phyloP scores from a whole-genome alignment of 352 stramenopile genomes.

The Globisporangium mamillatum region DNA sequence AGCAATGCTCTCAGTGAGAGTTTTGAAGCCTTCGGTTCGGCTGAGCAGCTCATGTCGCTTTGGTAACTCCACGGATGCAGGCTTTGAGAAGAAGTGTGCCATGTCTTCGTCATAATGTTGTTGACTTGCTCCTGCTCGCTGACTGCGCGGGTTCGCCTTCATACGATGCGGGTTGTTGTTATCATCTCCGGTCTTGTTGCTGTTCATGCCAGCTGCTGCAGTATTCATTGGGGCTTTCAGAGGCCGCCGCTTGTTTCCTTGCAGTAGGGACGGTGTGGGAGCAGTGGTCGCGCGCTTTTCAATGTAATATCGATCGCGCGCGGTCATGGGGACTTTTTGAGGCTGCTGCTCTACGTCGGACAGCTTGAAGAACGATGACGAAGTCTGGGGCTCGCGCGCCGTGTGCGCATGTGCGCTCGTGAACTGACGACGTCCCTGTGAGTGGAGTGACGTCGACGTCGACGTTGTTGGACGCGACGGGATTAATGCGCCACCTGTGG shows the following conservation, averaged over 20 bases:
- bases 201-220: not conserved
- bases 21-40: constrained; percentile 47
- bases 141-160: not conserved
- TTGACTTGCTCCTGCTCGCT: not conserved
- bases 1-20: constrained; percentile 56
- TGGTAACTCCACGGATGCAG: constrained; percentile 7
- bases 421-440: constrained; percentile 11
- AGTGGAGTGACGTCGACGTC: constrained; percentile 18
- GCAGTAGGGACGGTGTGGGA: constrained; percentile 19
- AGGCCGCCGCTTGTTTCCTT: constrained; percentile 7
- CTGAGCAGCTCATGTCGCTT: constrained; percentile 45
- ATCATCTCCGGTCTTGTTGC: not conserved
- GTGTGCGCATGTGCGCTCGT: constrained; percentile 18
- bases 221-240: not conserved
- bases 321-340: constrained; percentile 49
- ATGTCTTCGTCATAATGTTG: not conserved
- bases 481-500: constrained; percentile 35
- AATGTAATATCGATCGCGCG: constrained; percentile 59
- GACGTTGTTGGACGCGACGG: constrained; percentile 42
- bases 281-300: constrained; percentile 46
- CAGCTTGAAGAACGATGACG: not conserved
- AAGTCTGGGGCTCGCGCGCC: constrained; percentile 10
- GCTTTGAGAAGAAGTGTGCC: constrained; percentile 2
- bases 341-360: not conserved
- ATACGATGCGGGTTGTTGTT: not conserved